Evolutionary conservation across 179 eudicot species (phyloP), one percentile per base, ranked within the genome.

Genomic region (Patellifolia procumbens): DNA sequence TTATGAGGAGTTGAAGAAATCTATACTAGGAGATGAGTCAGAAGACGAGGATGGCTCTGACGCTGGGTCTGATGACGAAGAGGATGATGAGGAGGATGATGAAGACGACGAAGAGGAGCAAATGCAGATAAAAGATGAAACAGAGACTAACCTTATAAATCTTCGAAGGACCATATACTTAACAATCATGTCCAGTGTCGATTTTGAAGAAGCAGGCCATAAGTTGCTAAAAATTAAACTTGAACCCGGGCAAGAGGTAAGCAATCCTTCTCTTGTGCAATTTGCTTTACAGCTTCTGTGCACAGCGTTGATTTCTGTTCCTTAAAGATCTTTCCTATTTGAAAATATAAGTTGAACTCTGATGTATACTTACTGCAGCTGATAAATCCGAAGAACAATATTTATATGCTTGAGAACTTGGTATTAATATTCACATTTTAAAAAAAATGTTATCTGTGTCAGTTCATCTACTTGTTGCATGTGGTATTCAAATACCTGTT

Each of bases 171-270:
- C 97, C 10, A 94, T 94, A 35, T 94, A 94, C 79, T 79, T 90
- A 29, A 94, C 98, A 26, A 94, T 94, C 35, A 94, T 94, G 98
- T 94, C 98, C 37, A 92, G 98, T 83, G 98, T 94, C 72, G 97
- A 92, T 81, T 94, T 94, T 82, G 97, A 94, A 72, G 98, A 94
- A 86, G 98, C 98, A 74, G 98, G 98, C 15, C 98, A 92, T 80
- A 94, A 94, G 81, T 80, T 94, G 55, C 79, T 94, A 58, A 94
- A 94, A 77, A 94, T 94, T 70, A 94, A 92, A 79, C 86, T 94
- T 43, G 98, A 94, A 83, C 91, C 97, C 70, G 98, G 97, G 26
- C 98, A 94, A 73, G 98, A 92, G 97, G 98, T 93, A 78, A 32
- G 74, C 70, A 63, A 68, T 55, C 12, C 16, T 43, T 51, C 55